Evolutionary conservation across 2,329 filamentous ascomycete species (phyloP).

Genomic region (Blastomyces gilchristii): DNA sequence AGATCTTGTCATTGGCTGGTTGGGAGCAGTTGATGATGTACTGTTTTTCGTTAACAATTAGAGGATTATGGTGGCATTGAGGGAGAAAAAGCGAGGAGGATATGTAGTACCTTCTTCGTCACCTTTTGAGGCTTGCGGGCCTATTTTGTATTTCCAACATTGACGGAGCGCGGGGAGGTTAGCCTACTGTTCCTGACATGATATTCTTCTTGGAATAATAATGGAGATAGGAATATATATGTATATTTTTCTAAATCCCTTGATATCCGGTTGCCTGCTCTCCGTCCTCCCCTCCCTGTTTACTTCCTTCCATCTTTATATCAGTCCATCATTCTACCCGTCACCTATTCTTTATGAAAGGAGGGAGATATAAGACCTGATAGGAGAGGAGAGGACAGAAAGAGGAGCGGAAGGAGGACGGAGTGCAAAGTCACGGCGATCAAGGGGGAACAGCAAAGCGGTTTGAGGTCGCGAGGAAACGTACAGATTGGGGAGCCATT

Average conservation of each 20-base stretch:
- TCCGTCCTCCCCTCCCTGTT: conserved; percentile 7
- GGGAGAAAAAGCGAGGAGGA: conserved; percentile 10
- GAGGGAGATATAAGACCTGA: conserved; percentile 7
- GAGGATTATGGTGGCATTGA: background rate
- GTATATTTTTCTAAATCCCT: conserved; percentile 15
- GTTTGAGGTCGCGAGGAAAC: conserved; percentile 48
- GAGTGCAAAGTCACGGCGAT: conserved; percentile 6
- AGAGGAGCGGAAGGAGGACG: background rate
- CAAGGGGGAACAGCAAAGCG: conserved; percentile 86
- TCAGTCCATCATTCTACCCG: background rate
- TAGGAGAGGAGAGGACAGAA: background rate
- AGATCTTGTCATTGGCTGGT: conserved; percentile 99
- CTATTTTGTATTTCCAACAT: conserved; percentile 24
- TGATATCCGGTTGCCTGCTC: conserved; percentile 14
- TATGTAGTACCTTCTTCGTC: conserved; percentile 35
- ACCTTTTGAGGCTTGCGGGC: conserved; percentile 41
- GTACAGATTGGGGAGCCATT: conserved; percentile 87
- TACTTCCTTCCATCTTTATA: background rate
- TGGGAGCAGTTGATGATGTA: conserved; percentile 99
- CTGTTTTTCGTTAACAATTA: conserved; percentile 37
- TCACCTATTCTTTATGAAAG: conserved; percentile 17
- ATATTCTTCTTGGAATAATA: conserved; percentile 14
- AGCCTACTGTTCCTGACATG: conserved; percentile 76
- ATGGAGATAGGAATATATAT: background rate
- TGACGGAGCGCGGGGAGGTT: conserved; percentile 46